A percentile compares a stretch with the other conserved stretches of the same genome.
These are phyloP conservation scores for Diaporthe sp. DNA, from an alignment of 2,329 filamentous ascomycete genomes.

Conservation along the genomic window DNA sequence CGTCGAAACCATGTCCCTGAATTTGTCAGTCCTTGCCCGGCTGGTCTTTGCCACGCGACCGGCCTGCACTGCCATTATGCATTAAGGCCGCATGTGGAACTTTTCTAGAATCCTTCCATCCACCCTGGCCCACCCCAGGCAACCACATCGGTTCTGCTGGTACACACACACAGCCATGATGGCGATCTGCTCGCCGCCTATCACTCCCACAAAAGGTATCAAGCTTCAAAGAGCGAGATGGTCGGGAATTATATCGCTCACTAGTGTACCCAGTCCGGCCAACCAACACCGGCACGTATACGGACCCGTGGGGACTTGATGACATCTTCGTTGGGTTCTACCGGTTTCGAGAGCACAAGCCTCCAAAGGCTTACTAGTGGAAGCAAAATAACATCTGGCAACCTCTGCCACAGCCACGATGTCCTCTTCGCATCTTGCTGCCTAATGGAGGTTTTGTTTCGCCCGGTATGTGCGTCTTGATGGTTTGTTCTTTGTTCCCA, in stretches of 20 bases:
- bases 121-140: slow-evolving; percentile 20
- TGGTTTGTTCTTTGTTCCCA: not conserved
- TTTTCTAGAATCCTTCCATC: slow-evolving; percentile 35
- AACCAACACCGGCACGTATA: not conserved
- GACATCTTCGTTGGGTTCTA: not conserved
- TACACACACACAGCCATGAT: slow-evolving; percentile 22
- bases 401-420: slow-evolving; percentile 14
- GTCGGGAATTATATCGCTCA: not conserved
- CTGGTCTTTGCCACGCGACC: slow-evolving; percentile 19
- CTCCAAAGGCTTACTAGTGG: not conserved
- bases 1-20: not conserved
- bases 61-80: slow-evolving; percentile 16
- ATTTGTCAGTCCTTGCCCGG: not conserved
- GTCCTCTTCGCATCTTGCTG: not conserved
- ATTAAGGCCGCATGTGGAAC: slow-evolving; percentile 22
- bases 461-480: not conserved
- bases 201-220: not conserved
- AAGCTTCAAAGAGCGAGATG: not conserved
- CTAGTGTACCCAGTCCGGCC: not conserved
- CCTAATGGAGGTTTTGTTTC: not conserved
- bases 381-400: not conserved
- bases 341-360: not conserved
- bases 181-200: not conserved
- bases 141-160: not conserved
- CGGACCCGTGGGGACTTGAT: not conserved